Base-by-base conservation (phyloP, 1,139 yeast genomes). In the Nakaseomyces bracarensis region DNA sequence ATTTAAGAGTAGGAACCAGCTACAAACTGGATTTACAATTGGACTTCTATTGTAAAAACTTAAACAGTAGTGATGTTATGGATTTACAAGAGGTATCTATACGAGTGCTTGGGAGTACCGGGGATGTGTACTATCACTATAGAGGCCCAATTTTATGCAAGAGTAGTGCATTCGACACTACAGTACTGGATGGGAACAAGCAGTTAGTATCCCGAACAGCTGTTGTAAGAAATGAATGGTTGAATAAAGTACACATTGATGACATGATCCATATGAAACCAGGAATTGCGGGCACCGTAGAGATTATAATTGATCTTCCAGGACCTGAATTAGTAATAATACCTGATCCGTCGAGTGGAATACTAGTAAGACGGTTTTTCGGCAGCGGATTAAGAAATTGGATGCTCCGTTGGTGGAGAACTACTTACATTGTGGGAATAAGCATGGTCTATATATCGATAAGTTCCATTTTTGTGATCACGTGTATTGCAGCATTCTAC, bases 331-430 rank as follows among this genome's bases (percentile, higher is more conserved):
- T 13, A 7, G 20, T 7, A 9, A 21, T 33, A 9, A 3, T 33
- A 2, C 36, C 26, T 8, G 36, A 33, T n/a, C 36, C 36, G 3
- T 4, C 26, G 1, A 33, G 36, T 11, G 36, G 36, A 3, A 18
- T 33, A 13, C 11, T 33, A 3, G 20, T 33, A 4, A 33, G 36
- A 21, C 20, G 36, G 21, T 33, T 21, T 38, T 56, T 54, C 33
- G 45, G 48, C 3, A 57, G 56, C 37, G 61, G 57, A 8, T 36
- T 58, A 39, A 47, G 62, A 38, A 56, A 58, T 39, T 42, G 57
- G 20, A 56, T 60, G 63, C 38, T 57, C 20, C 49, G 54, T 15
- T 50, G 54, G 49, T 44, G 43, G 20, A 46, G 46, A 23, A 38
- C 56, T 8, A 48, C 61, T 10, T 55, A 58, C 43, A 35, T 51